Conservation (phyloP, 352 stramenopile species). For the Phytophthora meadii region DNA sequence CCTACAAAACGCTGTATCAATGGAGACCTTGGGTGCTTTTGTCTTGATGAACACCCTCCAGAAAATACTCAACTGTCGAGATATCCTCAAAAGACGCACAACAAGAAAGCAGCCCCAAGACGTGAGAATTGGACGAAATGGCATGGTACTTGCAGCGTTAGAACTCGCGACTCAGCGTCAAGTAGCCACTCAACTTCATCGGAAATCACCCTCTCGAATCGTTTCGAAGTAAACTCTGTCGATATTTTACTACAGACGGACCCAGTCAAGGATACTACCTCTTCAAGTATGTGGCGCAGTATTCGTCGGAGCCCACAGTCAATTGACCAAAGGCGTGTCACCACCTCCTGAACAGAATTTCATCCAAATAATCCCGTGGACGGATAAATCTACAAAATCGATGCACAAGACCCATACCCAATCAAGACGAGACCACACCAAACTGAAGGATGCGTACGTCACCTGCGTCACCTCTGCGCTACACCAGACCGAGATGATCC, state of each 20-base stretch:
- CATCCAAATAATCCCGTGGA: not conserved
- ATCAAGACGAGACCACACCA: not conserved
- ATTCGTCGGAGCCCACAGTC: not conserved
- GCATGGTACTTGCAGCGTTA: constrained; percentile 1
- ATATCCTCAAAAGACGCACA: constrained; percentile 15
- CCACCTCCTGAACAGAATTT: constrained; percentile 1
- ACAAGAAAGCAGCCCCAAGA: not conserved
- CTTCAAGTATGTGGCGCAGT: not conserved
- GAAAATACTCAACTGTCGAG: constrained; percentile 25
- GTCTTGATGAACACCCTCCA: constrained; percentile 26
- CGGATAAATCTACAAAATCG: not conserved
- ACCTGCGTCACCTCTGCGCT: constrained; percentile 16
- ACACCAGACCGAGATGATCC: constrained; percentile 36
- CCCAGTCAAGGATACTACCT: not conserved
- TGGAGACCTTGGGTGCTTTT: constrained; percentile 30
- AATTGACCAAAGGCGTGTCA: not conserved
- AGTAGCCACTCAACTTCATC: constrained; percentile 3
- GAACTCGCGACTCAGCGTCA: not conserved
- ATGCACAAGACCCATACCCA: not conserved
- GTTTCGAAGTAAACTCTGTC: constrained; percentile 12
- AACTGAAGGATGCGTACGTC: constrained; percentile 22
- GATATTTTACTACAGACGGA: not conserved
- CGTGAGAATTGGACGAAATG: not conserved
- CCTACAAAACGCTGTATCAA: constrained; percentile 50
- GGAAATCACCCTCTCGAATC: constrained; percentile 10